These are phyloP conservation scores for Ampelomyces quisqualis DNA, from an alignment of 2,329 filamentous ascomycete species.

Conservation along the genomic window DNA sequence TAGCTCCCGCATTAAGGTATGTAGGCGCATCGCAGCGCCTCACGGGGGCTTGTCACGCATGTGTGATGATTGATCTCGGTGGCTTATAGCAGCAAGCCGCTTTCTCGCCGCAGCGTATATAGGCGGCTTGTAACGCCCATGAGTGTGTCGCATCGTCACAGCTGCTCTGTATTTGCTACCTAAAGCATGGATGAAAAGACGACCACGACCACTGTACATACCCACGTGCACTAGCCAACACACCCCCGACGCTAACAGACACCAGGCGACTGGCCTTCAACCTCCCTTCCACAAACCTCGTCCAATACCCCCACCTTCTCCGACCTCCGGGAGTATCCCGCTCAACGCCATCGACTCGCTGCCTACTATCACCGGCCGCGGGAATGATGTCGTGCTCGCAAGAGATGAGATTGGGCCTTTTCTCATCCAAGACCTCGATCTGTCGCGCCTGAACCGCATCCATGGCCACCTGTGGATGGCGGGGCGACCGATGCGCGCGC, in stretches of 20 bases:
- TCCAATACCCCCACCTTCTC: conserved; percentile 18
- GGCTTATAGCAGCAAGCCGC: conserved; percentile 1
- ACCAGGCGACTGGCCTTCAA: conserved; percentile 9
- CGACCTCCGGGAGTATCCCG: too few relatives aligned
- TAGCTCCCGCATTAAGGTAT: too few relatives aligned
- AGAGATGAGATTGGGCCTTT: conserved; percentile 31
- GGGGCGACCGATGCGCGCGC: conserved; percentile 39
- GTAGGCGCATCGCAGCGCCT: too few relatives aligned
- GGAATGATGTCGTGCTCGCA: conserved; percentile 22
- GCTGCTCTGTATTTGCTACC: conserved; percentile 3
- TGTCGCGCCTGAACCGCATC: conserved; percentile 35
- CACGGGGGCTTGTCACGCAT: conserved; percentile 2
- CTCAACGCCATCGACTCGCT: conserved; percentile 34
- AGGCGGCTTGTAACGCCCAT: background rate
- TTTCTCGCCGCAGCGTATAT: background rate
- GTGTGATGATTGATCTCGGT: background rate
- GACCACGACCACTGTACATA: conserved; percentile 5
- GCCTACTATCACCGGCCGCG: conserved; percentile 33
- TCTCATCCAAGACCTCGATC: conserved; percentile 32
- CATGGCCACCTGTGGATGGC: conserved; percentile 42
- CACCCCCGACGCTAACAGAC: conserved; percentile 1
- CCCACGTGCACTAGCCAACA: too few relatives aligned
- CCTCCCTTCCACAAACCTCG: conserved; percentile 31
- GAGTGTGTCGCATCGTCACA: background rate
- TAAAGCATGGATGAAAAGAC: conserved; percentile 21